These are phyloP conservation scores for Recurvomyces mirabilis DNA, from an alignment of 495 filamentous ascomycete genomes.

Conservation along the genomic window DNA sequence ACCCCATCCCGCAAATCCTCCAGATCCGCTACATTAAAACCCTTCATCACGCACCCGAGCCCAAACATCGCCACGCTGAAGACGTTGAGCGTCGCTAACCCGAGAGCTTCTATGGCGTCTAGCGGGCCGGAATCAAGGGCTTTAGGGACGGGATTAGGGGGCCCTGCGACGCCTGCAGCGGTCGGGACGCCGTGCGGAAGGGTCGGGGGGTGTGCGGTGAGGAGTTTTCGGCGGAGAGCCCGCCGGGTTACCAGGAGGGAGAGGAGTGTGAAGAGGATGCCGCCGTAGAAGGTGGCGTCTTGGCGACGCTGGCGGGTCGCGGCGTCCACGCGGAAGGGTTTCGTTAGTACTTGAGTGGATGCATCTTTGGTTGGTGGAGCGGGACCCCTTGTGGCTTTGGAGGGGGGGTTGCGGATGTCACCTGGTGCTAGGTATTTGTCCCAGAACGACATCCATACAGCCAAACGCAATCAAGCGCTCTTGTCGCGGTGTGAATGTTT, in stretches of 20 bases:
- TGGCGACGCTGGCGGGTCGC: conserved; percentile 31
- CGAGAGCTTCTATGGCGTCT: conserved; percentile 68
- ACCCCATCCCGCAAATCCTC: conserved; percentile 55
- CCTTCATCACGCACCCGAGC: conserved; percentile 55
- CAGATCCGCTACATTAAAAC: conserved; percentile 57
- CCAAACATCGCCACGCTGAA: conserved; percentile 56
- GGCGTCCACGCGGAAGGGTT: conserved; percentile 4
- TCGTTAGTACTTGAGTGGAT: background rate
- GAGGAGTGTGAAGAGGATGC: conserved; percentile 58
- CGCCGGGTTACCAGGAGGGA: conserved; percentile 62
- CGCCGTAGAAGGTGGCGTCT: conserved; percentile 54
- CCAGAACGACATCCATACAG: conserved; percentile 19
- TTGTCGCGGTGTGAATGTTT: no score
- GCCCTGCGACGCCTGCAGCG: background rate
- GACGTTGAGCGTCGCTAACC: conserved; percentile 74
- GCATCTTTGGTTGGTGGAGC: background rate
- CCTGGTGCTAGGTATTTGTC: conserved; percentile 19
- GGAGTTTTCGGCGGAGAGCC: conserved; percentile 44
- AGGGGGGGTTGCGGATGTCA: conserved; percentile 7
- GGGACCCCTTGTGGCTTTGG: no score
- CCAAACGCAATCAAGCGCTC: background rate
- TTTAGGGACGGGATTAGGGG: no score
- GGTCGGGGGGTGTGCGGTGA: conserved; percentile 55
- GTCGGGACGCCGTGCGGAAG: conserved; percentile 22
- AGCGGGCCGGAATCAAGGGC: no score